These are phyloP conservation scores for Leptographium galeiforme DNA, from an alignment of 2,329 filamentous ascomycete genomes.

Conservation along the genomic window DNA sequence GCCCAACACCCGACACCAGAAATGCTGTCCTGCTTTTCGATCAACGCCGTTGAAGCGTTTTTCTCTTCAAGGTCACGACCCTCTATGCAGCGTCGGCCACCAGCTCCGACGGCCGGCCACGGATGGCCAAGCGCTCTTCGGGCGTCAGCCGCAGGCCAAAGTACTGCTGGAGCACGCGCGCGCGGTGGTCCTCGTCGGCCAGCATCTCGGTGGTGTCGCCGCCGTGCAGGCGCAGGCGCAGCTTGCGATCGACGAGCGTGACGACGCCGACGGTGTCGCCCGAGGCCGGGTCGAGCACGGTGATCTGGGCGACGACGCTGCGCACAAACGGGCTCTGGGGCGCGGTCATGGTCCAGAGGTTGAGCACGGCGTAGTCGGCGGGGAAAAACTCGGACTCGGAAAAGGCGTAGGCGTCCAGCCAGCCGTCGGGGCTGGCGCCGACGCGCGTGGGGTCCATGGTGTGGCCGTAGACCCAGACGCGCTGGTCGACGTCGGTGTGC, in stretches of 20 bases:
- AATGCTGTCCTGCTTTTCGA: too few species aligned
- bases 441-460: conserved; percentile 4
- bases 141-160: conserved; percentile 34
- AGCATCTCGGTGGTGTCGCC: conserved; percentile 27
- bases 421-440: conserved; percentile 20
- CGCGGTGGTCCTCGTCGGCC: conserved; percentile 32
- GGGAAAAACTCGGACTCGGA: conserved; percentile 33
- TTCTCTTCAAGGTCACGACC: too few species aligned
- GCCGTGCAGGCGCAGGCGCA: conserved; percentile 14
- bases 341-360: conserved; percentile 21
- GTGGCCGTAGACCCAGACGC: conserved; percentile 26
- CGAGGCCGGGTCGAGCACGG: conserved; percentile 13
- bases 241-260: conserved; percentile 23
- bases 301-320: conserved; percentile 21
- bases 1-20: too few species aligned
- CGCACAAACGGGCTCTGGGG: conserved; percentile 24
- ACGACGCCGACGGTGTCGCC: conserved; percentile 21
- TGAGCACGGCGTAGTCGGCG: conserved; percentile 34
- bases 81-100: too few species aligned
- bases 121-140: conserved; percentile 34
- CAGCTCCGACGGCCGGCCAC: conserved; percentile 20
- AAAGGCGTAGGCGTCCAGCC: conserved; percentile 37
- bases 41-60: too few species aligned
- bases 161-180: conserved; percentile 33
- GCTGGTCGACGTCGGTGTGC: conserved; percentile 20